A percentile compares a stretch with the other conserved stretches of the same genome.
These are phyloP conservation scores for Plasmodium inui DNA, from an alignment of 169 alveolate species.

Conservation along the genomic window DNA sequence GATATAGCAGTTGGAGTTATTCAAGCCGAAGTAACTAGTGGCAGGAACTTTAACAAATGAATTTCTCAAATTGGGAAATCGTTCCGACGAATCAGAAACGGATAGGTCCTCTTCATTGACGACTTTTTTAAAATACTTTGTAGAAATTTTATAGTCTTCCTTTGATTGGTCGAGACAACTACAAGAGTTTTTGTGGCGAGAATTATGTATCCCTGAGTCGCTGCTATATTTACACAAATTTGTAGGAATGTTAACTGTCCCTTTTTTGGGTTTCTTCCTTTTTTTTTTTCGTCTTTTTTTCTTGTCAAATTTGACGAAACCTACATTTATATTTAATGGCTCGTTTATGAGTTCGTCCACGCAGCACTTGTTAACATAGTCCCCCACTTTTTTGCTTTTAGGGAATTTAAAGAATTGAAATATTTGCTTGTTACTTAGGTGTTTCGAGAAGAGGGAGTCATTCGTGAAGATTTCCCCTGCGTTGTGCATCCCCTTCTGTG, in stretches of 20 bases:
- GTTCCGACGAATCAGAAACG: slow-evolving; percentile 25
- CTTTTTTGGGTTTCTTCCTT: not conserved
- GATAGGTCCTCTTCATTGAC: slow-evolving; percentile 27
- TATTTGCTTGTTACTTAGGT: slow-evolving; percentile 25
- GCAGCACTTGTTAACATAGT: slow-evolving; percentile 38
- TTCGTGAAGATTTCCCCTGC: not conserved
- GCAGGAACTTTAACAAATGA: not conserved
- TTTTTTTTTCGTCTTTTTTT: slow-evolving; percentile 19
- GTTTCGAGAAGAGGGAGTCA: slow-evolving; percentile 64
- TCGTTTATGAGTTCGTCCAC: slow-evolving; percentile 32
- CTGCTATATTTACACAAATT: slow-evolving; percentile 19
- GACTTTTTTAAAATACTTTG: slow-evolving; percentile 24
- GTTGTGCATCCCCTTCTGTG: not conserved
- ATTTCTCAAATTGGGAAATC: not conserved
- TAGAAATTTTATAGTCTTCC: not conserved
- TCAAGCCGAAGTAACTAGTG: not conserved
- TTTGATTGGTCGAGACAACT: not conserved
- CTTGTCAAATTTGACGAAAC: slow-evolving; percentile 55
- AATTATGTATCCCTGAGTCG: slow-evolving; percentile 38
- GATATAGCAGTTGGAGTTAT: not conserved
- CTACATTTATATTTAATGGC: slow-evolving; percentile 52
- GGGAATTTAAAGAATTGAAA: slow-evolving; percentile 65
- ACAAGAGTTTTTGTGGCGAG: not conserved
- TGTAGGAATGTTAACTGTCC: not conserved
- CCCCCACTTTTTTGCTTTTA: slow-evolving; percentile 9